phyloP scores from a whole-genome alignment of 2,329 filamentous ascomycete genomes.

The Colletotrichum abscissum region DNA sequence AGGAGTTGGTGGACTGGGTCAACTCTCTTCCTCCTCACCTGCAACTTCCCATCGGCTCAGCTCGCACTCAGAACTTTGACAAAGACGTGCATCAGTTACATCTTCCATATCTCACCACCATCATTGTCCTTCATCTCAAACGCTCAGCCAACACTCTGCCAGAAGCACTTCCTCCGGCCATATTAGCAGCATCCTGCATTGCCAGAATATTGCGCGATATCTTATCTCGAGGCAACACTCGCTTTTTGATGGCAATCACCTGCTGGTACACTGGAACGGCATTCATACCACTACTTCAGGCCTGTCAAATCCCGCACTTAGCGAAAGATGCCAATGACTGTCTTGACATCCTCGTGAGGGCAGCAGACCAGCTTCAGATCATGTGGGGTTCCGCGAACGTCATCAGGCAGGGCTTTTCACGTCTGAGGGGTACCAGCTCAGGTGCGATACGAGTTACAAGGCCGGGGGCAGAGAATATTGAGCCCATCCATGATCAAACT shows the following conservation, averaged over 20 bases:
- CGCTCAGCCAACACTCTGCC: conserved; percentile 49
- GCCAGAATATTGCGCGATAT: conserved; percentile 51
- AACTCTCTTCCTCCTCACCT: conserved; percentile 47
- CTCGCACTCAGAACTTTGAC: conserved; percentile 47
- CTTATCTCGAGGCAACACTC: conserved; percentile 48
- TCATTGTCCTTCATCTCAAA: conserved; percentile 52
- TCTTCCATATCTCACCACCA: conserved; percentile 53
- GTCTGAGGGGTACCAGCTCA: conserved; percentile 36
- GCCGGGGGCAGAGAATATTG: not conserved
- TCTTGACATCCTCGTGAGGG: conserved; percentile 45
- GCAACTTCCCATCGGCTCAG: conserved; percentile 44
- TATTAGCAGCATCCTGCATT: conserved; percentile 51
- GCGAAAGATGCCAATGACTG: conserved; percentile 46
- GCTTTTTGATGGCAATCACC: conserved; percentile 55
- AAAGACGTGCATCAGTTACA: conserved; percentile 54
- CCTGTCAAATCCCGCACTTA: conserved; percentile 45
- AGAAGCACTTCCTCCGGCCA: conserved; percentile 48
- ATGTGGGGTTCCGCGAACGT: conserved; percentile 52
- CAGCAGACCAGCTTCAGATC: conserved; percentile 45
- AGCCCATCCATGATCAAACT: too few relatives aligned
- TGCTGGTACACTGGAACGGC: conserved; percentile 56
- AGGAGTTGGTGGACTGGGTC: conserved; percentile 49
- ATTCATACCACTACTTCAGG: conserved; percentile 53
- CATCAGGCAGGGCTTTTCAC: conserved; percentile 46
- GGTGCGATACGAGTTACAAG: not conserved